phyloP scores from a whole-genome alignment of 139 green algal genomes.

The Picochlorum sp. region DNA sequence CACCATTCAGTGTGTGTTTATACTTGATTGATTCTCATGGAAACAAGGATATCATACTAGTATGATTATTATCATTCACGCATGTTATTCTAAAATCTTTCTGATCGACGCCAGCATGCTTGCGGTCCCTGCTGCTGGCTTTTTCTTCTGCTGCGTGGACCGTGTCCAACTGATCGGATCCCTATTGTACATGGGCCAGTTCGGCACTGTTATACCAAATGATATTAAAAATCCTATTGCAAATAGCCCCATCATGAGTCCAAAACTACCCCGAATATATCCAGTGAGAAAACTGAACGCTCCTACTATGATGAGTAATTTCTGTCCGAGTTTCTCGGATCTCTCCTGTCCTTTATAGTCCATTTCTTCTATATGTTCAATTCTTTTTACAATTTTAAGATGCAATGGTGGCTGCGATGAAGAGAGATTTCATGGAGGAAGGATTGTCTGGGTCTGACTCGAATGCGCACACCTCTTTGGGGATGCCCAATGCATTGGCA shows the following conservation, averaged over 20 bases:
- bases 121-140: not conserved
- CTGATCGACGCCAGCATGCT: too few species aligned
- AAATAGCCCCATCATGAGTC: constrained; percentile 23
- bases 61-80: too few species aligned
- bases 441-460: not conserved
- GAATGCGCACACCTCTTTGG: constrained; percentile 4
- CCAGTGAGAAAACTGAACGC: constrained; percentile 16
- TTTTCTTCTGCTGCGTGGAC: not conserved
- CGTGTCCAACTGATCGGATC: constrained; percentile 17
- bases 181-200: constrained; percentile 30
- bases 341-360: constrained; percentile 28
- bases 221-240: constrained; percentile 7
- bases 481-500: constrained; percentile 1
- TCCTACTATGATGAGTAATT: constrained; percentile 3
- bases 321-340: constrained; percentile 7
- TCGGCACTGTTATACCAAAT: constrained; percentile 7
- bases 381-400: not conserved
- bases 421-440: too few species aligned
- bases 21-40: too few species aligned
- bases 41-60: too few species aligned
- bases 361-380: constrained; percentile 7
- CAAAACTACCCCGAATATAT: constrained; percentile 17
- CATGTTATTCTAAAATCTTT: too few species aligned
- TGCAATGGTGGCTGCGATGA: not conserved
- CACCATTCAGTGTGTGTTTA: too few species aligned